phyloP scores from a whole-genome alignment of 2,329 filamentous ascomycete genomes.

The Cercospora canescens region DNA sequence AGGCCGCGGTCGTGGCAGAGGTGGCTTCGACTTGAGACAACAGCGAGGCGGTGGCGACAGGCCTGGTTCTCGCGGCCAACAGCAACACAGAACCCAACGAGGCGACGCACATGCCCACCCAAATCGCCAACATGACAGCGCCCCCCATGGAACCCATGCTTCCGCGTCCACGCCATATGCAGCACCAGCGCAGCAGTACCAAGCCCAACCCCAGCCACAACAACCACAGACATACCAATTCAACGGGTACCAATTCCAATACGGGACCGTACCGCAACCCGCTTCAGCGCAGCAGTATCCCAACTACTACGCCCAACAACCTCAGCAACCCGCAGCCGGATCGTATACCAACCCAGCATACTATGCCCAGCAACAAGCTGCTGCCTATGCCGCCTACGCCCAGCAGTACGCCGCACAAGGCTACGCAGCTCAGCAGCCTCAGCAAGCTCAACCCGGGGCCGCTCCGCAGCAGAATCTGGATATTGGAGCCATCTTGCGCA shows the following conservation, averaged over 20 bases:
- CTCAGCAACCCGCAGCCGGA: conserved; percentile 22
- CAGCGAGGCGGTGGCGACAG: conserved; percentile 17
- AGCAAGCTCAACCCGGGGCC: background rate
- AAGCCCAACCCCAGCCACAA: conserved; percentile 46
- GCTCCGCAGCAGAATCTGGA: background rate
- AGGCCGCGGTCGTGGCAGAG: conserved; percentile 15
- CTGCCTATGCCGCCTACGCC: background rate
- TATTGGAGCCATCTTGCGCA: conserved; percentile 10
- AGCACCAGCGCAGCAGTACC: conserved; percentile 8
- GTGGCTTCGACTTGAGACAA: conserved; percentile 14
- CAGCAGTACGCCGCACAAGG: conserved; percentile 5
- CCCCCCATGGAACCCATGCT: conserved; percentile 16
- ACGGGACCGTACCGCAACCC: conserved; percentile 19
- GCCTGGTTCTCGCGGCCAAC: conserved; percentile 5
- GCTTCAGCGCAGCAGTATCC: conserved; percentile 26
- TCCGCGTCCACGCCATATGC: background rate
- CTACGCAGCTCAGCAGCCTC: conserved; percentile 1
- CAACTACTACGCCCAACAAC: conserved; percentile 23
- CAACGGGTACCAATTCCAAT: conserved; percentile 52
- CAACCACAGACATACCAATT: conserved; percentile 73
- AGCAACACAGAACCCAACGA: conserved; percentile 7
- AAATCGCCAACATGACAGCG: conserved; percentile 27
- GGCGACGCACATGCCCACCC: conserved; percentile 29
- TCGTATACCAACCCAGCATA: background rate
- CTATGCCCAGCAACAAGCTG: conserved; percentile 1